Evolutionary conservation across 2,329 filamentous ascomycete genomes (phyloP).

Genomic region (Ophiostoma himal-ulmi): DNA sequence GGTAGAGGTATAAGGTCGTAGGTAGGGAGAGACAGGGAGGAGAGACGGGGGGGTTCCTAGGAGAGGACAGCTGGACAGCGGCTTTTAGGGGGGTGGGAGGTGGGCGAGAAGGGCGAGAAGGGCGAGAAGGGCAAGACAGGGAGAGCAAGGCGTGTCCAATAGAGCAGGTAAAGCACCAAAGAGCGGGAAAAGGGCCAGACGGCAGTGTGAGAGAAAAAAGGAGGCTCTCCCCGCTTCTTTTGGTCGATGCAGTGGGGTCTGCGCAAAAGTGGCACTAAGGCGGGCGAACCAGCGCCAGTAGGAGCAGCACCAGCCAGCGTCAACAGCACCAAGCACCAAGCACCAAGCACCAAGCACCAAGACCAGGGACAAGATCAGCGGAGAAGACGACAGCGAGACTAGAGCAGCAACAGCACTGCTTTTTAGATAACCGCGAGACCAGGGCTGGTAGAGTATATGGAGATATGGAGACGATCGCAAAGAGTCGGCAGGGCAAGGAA

Average conservation of each 20-base stretch:
- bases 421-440: background rate
- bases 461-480: background rate
- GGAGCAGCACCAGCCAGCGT: background rate
- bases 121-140: conserved; percentile 4
- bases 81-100: conserved; percentile 6
- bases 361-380: background rate
- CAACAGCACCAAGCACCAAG: background rate
- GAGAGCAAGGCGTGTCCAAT: background rate
- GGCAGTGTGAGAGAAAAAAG: conserved; percentile 26
- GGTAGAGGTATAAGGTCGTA: background rate
- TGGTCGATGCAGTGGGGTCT: conserved; percentile 26
- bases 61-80: conserved; percentile 15
- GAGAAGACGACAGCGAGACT: background rate
- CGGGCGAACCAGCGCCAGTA: conserved; percentile 16
- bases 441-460: background rate
- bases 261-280: conserved; percentile 24
- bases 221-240: conserved; percentile 28
- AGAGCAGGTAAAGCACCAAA: background rate
- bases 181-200: conserved; percentile 17
- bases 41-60: background rate
- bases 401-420: background rate
- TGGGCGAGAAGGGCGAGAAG: conserved; percentile 3
- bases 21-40: background rate
- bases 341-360: background rate
- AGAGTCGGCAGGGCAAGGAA: background rate